Conservation (phyloP, 1,139 yeast genomes). For the Yamadazyma diospyri region DNA sequence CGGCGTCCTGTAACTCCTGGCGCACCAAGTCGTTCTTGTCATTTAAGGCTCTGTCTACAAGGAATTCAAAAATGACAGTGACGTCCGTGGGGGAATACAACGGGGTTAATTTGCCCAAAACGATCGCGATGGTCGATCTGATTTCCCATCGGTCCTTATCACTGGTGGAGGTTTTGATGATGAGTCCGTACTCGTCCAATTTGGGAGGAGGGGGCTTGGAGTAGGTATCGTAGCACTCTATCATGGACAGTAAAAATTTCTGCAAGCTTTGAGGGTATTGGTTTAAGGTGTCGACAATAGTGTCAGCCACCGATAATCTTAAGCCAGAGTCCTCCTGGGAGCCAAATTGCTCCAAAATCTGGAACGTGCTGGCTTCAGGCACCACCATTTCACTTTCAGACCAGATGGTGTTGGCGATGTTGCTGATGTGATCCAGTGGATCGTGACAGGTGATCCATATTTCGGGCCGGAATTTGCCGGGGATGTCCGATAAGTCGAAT, state of each 20-base stretch:
- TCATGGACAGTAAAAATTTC: constrained; percentile 42
- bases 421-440: constrained; percentile 58
- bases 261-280: constrained; percentile 20
- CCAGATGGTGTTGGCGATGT: constrained; percentile 81
- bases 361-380: constrained; percentile 38
- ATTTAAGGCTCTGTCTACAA: constrained; percentile 64
- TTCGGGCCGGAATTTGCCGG: constrained; percentile 59
- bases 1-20: constrained; percentile 87
- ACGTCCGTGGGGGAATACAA: constrained; percentile 39
- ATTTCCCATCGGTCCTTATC: constrained; percentile 79
- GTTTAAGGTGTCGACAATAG: constrained; percentile 45
- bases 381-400: constrained; percentile 61
- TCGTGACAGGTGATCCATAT: constrained; percentile 80
- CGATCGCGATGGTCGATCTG: constrained; percentile 75
- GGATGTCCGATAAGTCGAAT: constrained; percentile 52
- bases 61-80: constrained; percentile 51
- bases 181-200: constrained; percentile 76
- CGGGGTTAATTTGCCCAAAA: constrained; percentile 58
- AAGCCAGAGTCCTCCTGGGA: constrained; percentile 58
- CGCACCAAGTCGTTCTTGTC: constrained; percentile 73
- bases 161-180: constrained; percentile 56
- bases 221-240: constrained; percentile 54
- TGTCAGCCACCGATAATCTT: constrained; percentile 62
- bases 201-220: constrained; percentile 76
- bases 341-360: constrained; percentile 46